Evolutionary conservation across 1,284 basidiomycete genomes (phyloP).

Genomic region (Cutaneotrichosporon sp.): DNA sequence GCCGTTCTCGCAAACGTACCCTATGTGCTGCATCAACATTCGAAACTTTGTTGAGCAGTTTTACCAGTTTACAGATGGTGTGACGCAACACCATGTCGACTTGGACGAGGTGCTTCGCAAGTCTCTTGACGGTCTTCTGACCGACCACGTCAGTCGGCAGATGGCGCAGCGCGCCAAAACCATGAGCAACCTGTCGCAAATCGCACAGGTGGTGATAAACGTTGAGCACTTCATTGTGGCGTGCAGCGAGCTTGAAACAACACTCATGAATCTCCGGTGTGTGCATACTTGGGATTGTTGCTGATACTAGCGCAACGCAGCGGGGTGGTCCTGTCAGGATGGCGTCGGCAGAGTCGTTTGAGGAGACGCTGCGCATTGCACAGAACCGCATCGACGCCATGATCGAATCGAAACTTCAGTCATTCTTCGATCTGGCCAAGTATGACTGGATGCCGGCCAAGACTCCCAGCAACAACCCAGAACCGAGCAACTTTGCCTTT

Average conservation of each 20-base stretch:
- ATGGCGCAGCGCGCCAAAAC: conserved; percentile 66
- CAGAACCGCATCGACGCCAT: conserved; percentile 72
- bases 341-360: conserved; percentile 56
- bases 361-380: conserved; percentile 63
- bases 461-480: conserved; percentile 48
- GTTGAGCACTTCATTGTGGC: conserved; percentile 86
- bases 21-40: conserved; percentile 93
- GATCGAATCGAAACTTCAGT: conserved; percentile 89
- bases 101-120: conserved; percentile 89
- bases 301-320: conserved; percentile 61
- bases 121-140: conserved; percentile 82
- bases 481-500: conserved; percentile 81
- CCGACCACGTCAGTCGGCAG: conserved; percentile 70
- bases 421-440: conserved; percentile 90
- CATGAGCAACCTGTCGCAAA: conserved; percentile 79
- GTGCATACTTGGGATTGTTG: neutral
- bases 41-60: conserved; percentile 91
- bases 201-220: conserved; percentile 90
- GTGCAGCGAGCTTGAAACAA: conserved; percentile 78
- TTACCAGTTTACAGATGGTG: conserved; percentile 93
- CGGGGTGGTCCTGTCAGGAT: conserved; percentile 61
- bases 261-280: conserved; percentile 68
- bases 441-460: conserved; percentile 79
- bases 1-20: conserved; percentile 94
- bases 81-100: conserved; percentile 82